Evolutionary conservation across 192 early-diverging fungal genomes (phyloP).

Genomic region (Mortierella claussenii): DNA sequence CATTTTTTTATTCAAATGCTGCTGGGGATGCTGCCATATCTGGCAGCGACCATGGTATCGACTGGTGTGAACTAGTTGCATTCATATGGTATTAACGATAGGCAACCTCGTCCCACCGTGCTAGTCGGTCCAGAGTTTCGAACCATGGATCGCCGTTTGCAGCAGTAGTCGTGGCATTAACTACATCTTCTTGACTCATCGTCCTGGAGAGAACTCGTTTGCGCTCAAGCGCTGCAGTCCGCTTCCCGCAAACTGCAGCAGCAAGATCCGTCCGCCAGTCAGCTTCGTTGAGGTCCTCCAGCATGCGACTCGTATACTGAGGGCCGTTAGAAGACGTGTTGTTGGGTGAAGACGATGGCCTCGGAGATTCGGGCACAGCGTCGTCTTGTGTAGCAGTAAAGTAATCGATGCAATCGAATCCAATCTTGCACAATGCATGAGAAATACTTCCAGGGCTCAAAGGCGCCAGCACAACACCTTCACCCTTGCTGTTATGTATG

Average conservation of each 20-base stretch:
- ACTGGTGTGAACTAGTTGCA: no score
- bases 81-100: slow-evolving; percentile 21
- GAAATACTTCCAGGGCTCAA: slow-evolving; percentile 25
- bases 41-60: no score
- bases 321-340: not conserved
- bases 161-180: not conserved
- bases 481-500: not conserved
- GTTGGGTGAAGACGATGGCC: slow-evolving; percentile 1
- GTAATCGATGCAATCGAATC: slow-evolving; percentile 50
- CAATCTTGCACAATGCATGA: slow-evolving; percentile 45
- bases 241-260: slow-evolving; percentile 33
- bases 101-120: slow-evolving; percentile 40
- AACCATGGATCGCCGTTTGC: slow-evolving; percentile 10
- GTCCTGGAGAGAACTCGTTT: slow-evolving; percentile 27
- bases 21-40: no score
- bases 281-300: slow-evolving; percentile 10
- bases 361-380: slow-evolving; percentile 1
- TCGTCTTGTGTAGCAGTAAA: slow-evolving; percentile 39
- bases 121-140: slow-evolving; percentile 24
- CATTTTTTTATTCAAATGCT: no score
- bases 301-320: slow-evolving; percentile 21
- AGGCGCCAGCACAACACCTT: not conserved
- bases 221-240: slow-evolving; percentile 36
- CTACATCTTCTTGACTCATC: slow-evolving; percentile 20
- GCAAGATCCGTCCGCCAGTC: slow-evolving; percentile 35